Evolutionary conservation across 2,329 filamentous ascomycete genomes (phyloP), one percentile per base, ranked within the genome.

Genomic region (Pestalotiopsis sp.): DNA sequence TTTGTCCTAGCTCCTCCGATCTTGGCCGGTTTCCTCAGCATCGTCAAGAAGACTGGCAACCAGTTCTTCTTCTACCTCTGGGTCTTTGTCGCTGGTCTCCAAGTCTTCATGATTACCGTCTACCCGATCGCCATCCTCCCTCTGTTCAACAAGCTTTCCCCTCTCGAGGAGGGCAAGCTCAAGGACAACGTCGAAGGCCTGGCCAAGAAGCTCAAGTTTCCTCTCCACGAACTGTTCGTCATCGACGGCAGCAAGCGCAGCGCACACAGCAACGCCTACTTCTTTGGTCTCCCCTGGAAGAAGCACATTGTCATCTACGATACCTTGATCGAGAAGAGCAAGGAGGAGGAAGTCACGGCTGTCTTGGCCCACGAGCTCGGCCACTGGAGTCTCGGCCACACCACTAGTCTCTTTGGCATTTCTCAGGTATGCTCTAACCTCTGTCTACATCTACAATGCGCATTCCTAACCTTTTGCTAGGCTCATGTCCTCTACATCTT

Each of bases 271-370:
- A 97, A 97, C 77, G 93, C 93, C 23, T 97, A 97, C 82, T 99
- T 99, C 84, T 98, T 97, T 76, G 96, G 96, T 70, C 88, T 99
- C 68, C 96, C 96, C 57, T 99, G 95, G 95, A 98, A 98, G 88
- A 98, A 98, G 88, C 97, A 98, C 85, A 99, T 99, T 84, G 96
- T 99, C 77, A 97, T 99, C 78, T 99, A 97, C 80, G 96, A 99
- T 79, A 99, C 97, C 4, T 84, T 99, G 71, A 94, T 99, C 71
- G 95, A 98, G 82, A 97, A 98, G 88, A 96, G 92, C 80, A 90
- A 95, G 71, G 91, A 93, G 3, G 88, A 96, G 77, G 96, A 99
- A 82, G 95, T 99, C 56, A 93, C 97, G 69, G 95, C 96, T 73
- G 95, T 99, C 66, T 85, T 99, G 66, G 95, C 94, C 45, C 96